Evolutionary conservation across 2,329 filamentous ascomycete species (phyloP), one percentile per base, ranked within the genome.

Genomic region (Alternaria longipes): DNA sequence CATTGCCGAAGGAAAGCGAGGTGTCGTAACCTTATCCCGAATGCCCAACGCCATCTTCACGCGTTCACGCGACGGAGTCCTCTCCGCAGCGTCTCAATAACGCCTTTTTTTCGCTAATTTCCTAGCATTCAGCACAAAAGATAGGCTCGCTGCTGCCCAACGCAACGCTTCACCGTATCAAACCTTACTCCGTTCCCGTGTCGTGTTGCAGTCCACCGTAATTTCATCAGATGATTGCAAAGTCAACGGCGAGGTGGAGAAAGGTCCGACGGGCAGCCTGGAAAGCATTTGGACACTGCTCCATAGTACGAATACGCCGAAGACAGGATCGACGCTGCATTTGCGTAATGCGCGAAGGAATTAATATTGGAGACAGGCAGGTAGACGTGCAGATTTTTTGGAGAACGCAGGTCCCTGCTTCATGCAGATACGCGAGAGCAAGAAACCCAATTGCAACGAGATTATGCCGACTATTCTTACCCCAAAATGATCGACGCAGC

Each of bases 1-100:
- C 32, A 8, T 41, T 56, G 54, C 54, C 54, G 44, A 56, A 14
- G 44, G 32, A 50, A 56, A 56, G 44, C 54, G 53, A 55, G 8
- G 32, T 36, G 53, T 42, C 42, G 54, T 44, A 56, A 50, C 32
- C 34, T 56, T 50, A 18, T 40, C 34, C 22, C 51, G 14, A n/a
- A 30, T 44, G 51, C 30, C 28, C 26, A 49, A 52, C 36, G 32
- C 14, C 42, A 34, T 36, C 51, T 30, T 59, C 42, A 44, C 24
- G 28, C 34, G 24, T 40, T 36, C 26, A n/a, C 32, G 44, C 46
- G 38, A 38, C 56, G 51, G 56, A 55, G 56, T 14, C 36, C 28
- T 42, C 51, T 49, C 56, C 51, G 56, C 32, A 42, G 12, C 32
- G 28, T 16, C 42, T 32, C 12, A 36, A 22, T 34, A 30, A 41